Evolutionary conservation across 495 filamentous ascomycete species (phyloP).

Genomic region (Evernia prunastri): DNA sequence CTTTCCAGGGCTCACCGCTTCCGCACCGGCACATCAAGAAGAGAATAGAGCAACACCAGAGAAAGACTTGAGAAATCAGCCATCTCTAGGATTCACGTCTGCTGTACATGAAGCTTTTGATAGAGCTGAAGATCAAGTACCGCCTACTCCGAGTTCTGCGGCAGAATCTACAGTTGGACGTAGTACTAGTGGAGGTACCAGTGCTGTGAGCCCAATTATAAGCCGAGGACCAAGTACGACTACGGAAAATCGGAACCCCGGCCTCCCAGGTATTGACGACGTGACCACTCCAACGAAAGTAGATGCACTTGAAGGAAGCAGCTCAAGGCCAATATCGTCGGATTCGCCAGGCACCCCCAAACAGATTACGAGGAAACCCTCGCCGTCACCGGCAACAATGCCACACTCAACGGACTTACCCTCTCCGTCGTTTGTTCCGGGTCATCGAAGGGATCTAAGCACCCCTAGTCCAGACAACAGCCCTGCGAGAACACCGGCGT

Average conservation of each 20-base stretch:
- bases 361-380: conserved; percentile 31
- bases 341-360: conserved; percentile 14
- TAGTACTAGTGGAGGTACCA: conserved; percentile 59
- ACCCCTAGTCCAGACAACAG: conserved; percentile 57
- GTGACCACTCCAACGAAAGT: conserved; percentile 50
- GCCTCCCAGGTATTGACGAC: conserved; percentile 31
- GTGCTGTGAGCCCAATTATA: conserved; percentile 64
- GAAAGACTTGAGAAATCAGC: conserved; percentile 43
- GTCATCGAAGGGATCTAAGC: conserved; percentile 56
- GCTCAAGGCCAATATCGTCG: conserved; percentile 26
- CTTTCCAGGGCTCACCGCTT: neutral
- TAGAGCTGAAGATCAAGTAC: conserved; percentile 40
- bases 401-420: conserved; percentile 18
- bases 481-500: conserved; percentile 51
- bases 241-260: conserved; percentile 23
- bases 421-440: conserved; percentile 42
- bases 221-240: conserved; percentile 42
- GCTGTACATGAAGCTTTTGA: conserved; percentile 68
- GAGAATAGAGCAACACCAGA: conserved; percentile 19
- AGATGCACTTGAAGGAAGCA: conserved; percentile 45
- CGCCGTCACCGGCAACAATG: conserved; percentile 27
- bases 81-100: conserved; percentile 58
- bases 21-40: conserved; percentile 20
- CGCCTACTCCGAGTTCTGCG: conserved; percentile 51
- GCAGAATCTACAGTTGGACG: conserved; percentile 44